Evolutionary conservation across 441 rosid genomes (phyloP).

Genomic region (Biscutella auriculata): DNA sequence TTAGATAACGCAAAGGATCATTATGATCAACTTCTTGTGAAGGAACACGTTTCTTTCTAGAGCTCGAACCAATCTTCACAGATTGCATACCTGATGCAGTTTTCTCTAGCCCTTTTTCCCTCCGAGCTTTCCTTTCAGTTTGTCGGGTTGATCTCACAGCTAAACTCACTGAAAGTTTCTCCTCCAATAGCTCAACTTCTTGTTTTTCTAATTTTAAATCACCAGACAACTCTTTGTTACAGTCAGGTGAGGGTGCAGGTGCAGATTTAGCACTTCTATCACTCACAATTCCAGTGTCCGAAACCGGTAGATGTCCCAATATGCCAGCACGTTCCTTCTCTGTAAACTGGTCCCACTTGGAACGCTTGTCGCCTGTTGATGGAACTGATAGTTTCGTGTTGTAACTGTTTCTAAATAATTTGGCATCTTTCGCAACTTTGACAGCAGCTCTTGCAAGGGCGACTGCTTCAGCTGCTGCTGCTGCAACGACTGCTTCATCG

Average conservation of each 20-base stretch:
- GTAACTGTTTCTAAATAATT: slow-evolving; percentile 28
- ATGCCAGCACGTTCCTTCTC: slow-evolving; percentile 49
- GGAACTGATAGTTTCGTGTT: slow-evolving; percentile 22
- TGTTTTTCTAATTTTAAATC: slow-evolving; percentile 36
- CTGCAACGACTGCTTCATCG: slow-evolving; percentile 72
- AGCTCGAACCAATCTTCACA: slow-evolving; percentile 36
- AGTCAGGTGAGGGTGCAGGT: not conserved
- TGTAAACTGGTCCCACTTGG: slow-evolving; percentile 40
- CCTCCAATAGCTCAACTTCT: slow-evolving; percentile 48
- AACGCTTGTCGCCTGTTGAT: slow-evolving; percentile 23
- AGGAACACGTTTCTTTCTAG: slow-evolving; percentile 51
- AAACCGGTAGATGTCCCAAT: slow-evolving; percentile 33
- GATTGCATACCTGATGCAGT: slow-evolving; percentile 40
- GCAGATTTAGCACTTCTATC: slow-evolving; percentile 2
- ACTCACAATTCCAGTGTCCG: slow-evolving; percentile 27
- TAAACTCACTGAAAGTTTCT: slow-evolving; percentile 37
- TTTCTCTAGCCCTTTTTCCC: slow-evolving; percentile 59
- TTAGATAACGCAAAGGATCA: slow-evolving; percentile 70
- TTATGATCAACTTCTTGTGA: slow-evolving; percentile 49
- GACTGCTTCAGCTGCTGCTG: slow-evolving; percentile 90
- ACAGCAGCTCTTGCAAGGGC: slow-evolving; percentile 86
- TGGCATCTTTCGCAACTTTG: slow-evolving; percentile 76
- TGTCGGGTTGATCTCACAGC: slow-evolving; percentile 71
- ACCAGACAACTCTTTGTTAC: slow-evolving; percentile 28
- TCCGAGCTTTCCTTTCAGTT: slow-evolving; percentile 65